These are phyloP conservation scores for Phialophora chinensis DNA, from an alignment of 2,329 filamentous ascomycete genomes.

Conservation along the genomic window DNA sequence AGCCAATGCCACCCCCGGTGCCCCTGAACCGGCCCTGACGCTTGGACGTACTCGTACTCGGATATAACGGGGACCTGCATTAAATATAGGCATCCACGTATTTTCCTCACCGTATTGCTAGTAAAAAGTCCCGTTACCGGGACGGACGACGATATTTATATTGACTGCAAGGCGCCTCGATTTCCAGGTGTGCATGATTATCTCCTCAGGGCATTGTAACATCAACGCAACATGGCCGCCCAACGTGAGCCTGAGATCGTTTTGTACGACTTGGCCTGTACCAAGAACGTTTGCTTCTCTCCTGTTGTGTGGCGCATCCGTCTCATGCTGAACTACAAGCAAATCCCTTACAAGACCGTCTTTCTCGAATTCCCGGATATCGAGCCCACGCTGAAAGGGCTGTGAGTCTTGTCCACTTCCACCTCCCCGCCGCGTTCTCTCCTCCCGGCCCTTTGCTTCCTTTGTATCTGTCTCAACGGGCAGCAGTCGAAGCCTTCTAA, in stretches of 20 bases:
- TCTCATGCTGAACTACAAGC: slow-evolving; percentile 54
- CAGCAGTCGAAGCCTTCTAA: too few species aligned
- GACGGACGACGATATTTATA: background rate
- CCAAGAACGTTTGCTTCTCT: slow-evolving; percentile 51
- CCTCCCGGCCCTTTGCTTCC: background rate
- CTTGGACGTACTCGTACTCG: background rate
- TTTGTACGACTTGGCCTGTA: slow-evolving; percentile 51
- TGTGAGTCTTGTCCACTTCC: slow-evolving; percentile 43
- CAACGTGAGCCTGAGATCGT: slow-evolving; percentile 46
- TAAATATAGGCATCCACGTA: background rate
- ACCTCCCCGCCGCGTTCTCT: slow-evolving; percentile 11
- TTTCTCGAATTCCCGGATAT: slow-evolving; percentile 55
- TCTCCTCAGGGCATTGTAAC: background rate
- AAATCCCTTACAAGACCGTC: slow-evolving; percentile 49
- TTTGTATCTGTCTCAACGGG: slow-evolving; percentile 2
- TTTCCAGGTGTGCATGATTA: background rate
- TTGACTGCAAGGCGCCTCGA: background rate
- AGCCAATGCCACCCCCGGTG: background rate
- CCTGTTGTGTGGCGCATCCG: slow-evolving; percentile 53
- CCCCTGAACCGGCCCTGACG: background rate
- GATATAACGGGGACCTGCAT: background rate
- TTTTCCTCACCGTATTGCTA: background rate
- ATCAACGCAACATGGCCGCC: slow-evolving; percentile 36
- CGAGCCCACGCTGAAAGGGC: slow-evolving; percentile 49
- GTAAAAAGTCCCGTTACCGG: background rate